These are phyloP conservation scores for Breynia disticha DNA, from an alignment of 441 rosid species.

Conservation along the genomic window DNA sequence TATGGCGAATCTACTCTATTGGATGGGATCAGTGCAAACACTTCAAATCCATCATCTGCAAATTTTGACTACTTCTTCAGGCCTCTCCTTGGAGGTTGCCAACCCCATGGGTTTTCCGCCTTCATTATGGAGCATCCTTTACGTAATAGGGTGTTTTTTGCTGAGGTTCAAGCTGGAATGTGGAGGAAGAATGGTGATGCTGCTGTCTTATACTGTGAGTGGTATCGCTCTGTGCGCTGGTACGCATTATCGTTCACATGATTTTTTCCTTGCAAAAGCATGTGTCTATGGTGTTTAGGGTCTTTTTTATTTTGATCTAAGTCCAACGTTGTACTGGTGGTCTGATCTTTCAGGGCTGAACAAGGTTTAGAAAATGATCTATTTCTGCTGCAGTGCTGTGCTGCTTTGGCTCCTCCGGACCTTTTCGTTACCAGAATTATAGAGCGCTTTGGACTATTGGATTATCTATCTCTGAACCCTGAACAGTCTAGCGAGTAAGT, in stretches of 20 bases:
- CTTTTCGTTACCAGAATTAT: conserved; percentile 59
- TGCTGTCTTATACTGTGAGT: conserved; percentile 63
- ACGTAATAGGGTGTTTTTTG: conserved; percentile 85
- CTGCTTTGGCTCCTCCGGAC: conserved; percentile 92
- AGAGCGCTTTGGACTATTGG: conserved; percentile 72
- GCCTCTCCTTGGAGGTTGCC: conserved; percentile 46
- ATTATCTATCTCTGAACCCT: conserved; percentile 50
- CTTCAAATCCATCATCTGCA: conserved; percentile 24
- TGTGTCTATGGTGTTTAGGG: background rate
- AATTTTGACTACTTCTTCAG: conserved; percentile 53
- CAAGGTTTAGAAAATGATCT: conserved; percentile 96
- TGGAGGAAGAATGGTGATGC: conserved; percentile 94
- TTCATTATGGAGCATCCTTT: conserved; percentile 89
- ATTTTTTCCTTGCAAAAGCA: background rate
- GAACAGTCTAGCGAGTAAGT: conserved; percentile 56
- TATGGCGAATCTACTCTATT: conserved; percentile 50
- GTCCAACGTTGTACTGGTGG: conserved; percentile 16
- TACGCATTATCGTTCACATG: conserved; percentile 28
- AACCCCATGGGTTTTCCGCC: conserved; percentile 78
- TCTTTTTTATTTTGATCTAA: background rate
- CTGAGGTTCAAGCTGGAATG: conserved; percentile 93
- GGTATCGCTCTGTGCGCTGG: conserved; percentile 84
- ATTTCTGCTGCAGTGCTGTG: conserved; percentile 96
- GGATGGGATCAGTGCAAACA: conserved; percentile 16
- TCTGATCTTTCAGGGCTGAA: conserved; percentile 68